phyloP scores from a whole-genome alignment of 768 basidiomycete genomes.

The Mycena maculata region DNA sequence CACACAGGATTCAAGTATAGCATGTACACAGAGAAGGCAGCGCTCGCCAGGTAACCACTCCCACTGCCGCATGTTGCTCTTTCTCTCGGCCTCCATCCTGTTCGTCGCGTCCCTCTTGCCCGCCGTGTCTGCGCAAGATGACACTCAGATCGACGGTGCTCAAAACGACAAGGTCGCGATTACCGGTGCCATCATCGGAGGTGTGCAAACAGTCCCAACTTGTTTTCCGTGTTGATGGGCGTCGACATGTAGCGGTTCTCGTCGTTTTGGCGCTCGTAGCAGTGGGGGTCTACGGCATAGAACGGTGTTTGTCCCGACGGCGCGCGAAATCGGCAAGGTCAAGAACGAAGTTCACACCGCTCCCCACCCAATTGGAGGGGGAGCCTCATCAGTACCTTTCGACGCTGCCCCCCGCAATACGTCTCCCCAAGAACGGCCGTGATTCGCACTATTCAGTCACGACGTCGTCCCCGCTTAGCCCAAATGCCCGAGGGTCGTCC shows the following conservation, averaged over 20 bases:
- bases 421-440: background rate
- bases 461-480: background rate
- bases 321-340: background rate
- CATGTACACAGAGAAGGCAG: conserved; percentile 8
- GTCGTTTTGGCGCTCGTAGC: conserved; percentile 14
- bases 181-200: conserved; percentile 24
- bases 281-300: conserved; percentile 17
- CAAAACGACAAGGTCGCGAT: conserved; percentile 21
- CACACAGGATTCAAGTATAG: conserved; percentile 16
- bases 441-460: background rate
- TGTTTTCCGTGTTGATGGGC: background rate
- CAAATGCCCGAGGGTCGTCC: background rate
- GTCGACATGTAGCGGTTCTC: conserved; percentile 7
- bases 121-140: background rate
- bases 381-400: conserved; percentile 21
- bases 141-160: background rate
- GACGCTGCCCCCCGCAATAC: background rate
- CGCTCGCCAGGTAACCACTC: conserved; percentile 2
- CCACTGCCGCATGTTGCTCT: conserved; percentile 14
- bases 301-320: conserved; percentile 7
- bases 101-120: background rate
- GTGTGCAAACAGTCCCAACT: background rate
- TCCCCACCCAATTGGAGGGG: conserved; percentile 1
- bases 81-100: background rate
- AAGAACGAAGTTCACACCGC: background rate